phyloP scores from a whole-genome alignment of 2,329 filamentous ascomycete genomes.

The Verticillium tricorpus region DNA sequence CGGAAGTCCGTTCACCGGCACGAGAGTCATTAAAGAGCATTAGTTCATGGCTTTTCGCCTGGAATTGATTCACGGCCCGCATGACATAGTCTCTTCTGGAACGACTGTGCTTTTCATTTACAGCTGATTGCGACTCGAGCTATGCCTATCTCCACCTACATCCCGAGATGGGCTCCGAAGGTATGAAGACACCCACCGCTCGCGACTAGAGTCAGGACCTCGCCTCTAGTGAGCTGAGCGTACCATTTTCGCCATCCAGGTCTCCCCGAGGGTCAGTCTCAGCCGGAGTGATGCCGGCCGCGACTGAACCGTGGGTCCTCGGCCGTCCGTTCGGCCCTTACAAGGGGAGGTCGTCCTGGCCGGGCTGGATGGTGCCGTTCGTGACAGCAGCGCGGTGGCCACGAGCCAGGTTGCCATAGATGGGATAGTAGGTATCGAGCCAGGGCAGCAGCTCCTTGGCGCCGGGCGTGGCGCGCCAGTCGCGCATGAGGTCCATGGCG shows the following conservation, averaged over 20 bases:
- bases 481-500: slow-evolving; percentile 64
- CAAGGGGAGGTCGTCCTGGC: slow-evolving; percentile 35
- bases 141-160: not conserved
- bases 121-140: not conserved
- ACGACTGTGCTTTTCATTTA: not conserved
- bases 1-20: not conserved
- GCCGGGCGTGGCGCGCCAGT: slow-evolving; percentile 57
- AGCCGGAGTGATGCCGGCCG: not conserved
- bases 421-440: slow-evolving; percentile 60
- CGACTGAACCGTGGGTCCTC: not conserved
- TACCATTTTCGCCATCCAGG: not conserved
- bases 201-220: not conserved
- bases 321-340: not conserved
- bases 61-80: not conserved
- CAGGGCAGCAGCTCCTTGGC: slow-evolving; percentile 55
- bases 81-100: not conserved
- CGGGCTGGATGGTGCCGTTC: slow-evolving; percentile 54
- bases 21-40: not conserved
- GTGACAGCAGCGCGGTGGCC: slow-evolving; percentile 55
- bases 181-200: not conserved
- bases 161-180: not conserved
- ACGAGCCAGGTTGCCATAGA: slow-evolving; percentile 60
- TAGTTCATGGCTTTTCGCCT: not conserved
- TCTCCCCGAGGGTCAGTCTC: not conserved
- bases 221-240: not conserved